Evolutionary conservation across 768 basidiomycete genomes (phyloP).

Genomic region (Coprinopsis cinerea): DNA sequence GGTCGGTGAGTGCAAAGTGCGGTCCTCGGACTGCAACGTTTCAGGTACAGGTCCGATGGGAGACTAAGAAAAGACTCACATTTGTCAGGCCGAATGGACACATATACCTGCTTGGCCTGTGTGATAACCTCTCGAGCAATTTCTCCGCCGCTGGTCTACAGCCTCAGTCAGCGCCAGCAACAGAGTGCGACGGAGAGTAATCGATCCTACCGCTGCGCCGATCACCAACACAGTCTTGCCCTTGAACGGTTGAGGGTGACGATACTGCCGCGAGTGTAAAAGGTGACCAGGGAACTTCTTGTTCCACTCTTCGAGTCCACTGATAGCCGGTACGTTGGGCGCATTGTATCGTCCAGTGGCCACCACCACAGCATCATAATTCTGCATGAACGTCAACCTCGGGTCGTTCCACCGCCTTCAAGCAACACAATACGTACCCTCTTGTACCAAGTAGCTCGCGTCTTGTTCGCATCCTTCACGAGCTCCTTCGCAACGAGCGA

Average conservation of each 20-base stretch:
- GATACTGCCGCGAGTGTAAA: slow-evolving; percentile 37
- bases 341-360: slow-evolving; percentile 31
- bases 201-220: slow-evolving; percentile 31
- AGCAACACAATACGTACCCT: slow-evolving; percentile 21
- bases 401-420: background rate
- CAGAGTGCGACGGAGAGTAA: background rate
- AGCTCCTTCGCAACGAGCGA: slow-evolving; percentile 28
- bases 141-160: slow-evolving; percentile 30
- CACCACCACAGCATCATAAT: slow-evolving; percentile 30
- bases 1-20: slow-evolving; percentile 12
- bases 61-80: background rate
- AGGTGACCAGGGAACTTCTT: slow-evolving; percentile 27
- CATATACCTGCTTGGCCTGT: slow-evolving; percentile 27
- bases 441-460: slow-evolving; percentile 31
- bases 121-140: slow-evolving; percentile 29
- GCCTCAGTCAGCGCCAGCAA: background rate
- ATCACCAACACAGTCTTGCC: slow-evolving; percentile 37
- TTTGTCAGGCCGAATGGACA: slow-evolving; percentile 20
- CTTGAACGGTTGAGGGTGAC: slow-evolving; percentile 28
- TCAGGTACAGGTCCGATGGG: background rate
- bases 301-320: slow-evolving; percentile 30
- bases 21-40: background rate
- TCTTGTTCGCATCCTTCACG: slow-evolving; percentile 14
- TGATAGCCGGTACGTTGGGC: slow-evolving; percentile 26
- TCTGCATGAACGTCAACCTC: slow-evolving; percentile 16